Evolutionary conservation across 1,284 basidiomycete species (phyloP).

Genomic region (Naganishia liquefaciens): DNA sequence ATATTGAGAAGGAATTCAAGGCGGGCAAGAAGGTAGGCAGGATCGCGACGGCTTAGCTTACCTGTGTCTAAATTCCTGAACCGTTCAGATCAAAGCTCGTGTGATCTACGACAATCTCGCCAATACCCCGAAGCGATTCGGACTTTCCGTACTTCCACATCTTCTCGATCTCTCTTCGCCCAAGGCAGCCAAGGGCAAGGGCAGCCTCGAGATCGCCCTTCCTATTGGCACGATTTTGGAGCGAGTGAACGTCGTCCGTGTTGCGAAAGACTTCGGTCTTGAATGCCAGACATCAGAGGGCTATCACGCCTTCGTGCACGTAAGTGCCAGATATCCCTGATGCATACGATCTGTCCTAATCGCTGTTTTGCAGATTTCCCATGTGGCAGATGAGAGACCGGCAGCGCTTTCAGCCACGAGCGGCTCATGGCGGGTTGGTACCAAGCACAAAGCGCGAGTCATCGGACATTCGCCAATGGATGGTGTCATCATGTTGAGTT

Average conservation of each 20-base stretch:
- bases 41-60: too few relatives aligned
- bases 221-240: conserved; percentile 74
- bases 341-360: conserved; percentile 8
- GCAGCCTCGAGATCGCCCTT: conserved; percentile 62
- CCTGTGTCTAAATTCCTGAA: background rate
- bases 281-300: conserved; percentile 67
- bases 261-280: conserved; percentile 80
- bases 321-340: conserved; percentile 54
- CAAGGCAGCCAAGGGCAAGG: conserved; percentile 45
- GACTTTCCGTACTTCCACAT: conserved; percentile 74
- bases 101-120: conserved; percentile 79
- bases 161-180: conserved; percentile 61
- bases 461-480: conserved; percentile 86
- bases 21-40: conserved; percentile 69
- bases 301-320: conserved; percentile 80
- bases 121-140: conserved; percentile 72
- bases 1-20: conserved; percentile 63
- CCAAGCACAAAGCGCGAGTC: conserved; percentile 82
- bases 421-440: conserved; percentile 76
- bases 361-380: conserved; percentile 71
- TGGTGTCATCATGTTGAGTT: conserved; percentile 79
- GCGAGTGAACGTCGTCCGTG: conserved; percentile 67
- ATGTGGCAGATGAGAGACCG: conserved; percentile 86
- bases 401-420: conserved; percentile 68
- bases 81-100: conserved; percentile 68